A percentile compares a stretch with the other conserved stretches of the same genome.
Evolutionary conservation across 495 filamentous ascomycete species (phyloP).

Genomic region (Penicillium verhagenii): DNA sequence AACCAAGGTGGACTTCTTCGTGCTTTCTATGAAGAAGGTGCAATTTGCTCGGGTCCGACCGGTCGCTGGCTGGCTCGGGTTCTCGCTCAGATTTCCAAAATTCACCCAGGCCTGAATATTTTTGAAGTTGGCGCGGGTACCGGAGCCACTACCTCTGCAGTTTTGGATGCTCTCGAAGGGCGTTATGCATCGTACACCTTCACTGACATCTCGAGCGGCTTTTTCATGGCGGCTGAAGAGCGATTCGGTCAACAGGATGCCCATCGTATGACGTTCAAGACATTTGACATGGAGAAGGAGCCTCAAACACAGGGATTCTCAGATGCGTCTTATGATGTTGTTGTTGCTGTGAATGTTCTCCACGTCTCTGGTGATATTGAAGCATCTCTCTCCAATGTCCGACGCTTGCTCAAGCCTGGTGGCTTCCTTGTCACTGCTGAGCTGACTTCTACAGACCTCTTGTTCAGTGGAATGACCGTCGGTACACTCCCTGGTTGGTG

Average conservation of each 20-base stretch:
- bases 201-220: slow-evolving; percentile 37
- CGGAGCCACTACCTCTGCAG: neutral
- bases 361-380: neutral
- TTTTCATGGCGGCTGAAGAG: neutral
- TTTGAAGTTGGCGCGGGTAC: neutral
- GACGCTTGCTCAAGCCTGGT: slow-evolving; percentile 18
- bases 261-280: slow-evolving; percentile 39
- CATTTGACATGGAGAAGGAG: slow-evolving; percentile 13
- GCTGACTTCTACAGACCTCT: slow-evolving; percentile 30
- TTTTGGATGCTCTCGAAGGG: no score
- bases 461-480: slow-evolving; percentile 17
- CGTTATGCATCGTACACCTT: neutral
- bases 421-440: slow-evolving; percentile 32
- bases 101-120: neutral
- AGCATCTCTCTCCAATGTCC: neutral
- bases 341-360: neutral
- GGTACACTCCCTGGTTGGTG: slow-evolving; percentile 28
- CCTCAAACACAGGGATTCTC: neutral
- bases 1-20: neutral
- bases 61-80: no score
- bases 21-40: neutral
- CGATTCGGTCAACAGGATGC: slow-evolving; percentile 9
- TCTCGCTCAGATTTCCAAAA: neutral
- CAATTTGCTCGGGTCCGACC: neutral
- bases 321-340: neutral